These are phyloP conservation scores for Hylodesmum podocarpum DNA, from an alignment of 306 rosid species.

Conservation along the genomic window DNA sequence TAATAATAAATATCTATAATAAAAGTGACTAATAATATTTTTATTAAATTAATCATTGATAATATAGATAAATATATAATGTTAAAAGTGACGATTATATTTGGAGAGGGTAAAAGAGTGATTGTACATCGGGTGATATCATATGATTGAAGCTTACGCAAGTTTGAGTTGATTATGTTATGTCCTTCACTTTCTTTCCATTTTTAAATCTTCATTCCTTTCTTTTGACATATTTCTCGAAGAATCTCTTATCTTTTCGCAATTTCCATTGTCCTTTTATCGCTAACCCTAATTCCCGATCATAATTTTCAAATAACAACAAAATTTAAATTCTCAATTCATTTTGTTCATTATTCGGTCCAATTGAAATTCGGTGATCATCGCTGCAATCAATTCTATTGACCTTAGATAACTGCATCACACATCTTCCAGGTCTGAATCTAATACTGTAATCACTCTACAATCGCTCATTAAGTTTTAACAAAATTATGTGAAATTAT, in stretches of 20 bases:
- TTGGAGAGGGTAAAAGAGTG: constrained; percentile 39
- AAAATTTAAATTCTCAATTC: neutral
- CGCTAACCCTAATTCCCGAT: constrained; percentile 4
- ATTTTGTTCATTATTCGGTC: neutral
- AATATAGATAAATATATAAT: too few relatives aligned
- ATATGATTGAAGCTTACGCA: neutral
- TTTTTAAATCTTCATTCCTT: neutral
- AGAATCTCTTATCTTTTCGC: constrained; percentile 53
- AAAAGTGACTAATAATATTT: too few relatives aligned
- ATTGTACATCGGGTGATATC: neutral
- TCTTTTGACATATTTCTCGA: constrained; percentile 6
- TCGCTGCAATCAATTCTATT: too few relatives aligned
- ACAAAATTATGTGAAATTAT: neutral
- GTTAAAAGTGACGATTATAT: too few relatives aligned
- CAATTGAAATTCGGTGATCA: constrained; percentile 13
- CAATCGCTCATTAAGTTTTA: neutral
- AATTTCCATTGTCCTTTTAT: constrained; percentile 29
- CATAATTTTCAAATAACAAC: neutral
- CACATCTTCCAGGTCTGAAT: constrained; percentile 20
- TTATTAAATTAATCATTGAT: too few relatives aligned
- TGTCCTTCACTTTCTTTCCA: neutral
- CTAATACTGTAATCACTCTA: neutral
- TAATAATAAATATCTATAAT: too few relatives aligned
- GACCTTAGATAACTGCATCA: constrained; percentile 7
- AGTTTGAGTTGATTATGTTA: neutral